Conservation (phyloP, 148 eudicot species). For the Simmondsia chinensis region DNA sequence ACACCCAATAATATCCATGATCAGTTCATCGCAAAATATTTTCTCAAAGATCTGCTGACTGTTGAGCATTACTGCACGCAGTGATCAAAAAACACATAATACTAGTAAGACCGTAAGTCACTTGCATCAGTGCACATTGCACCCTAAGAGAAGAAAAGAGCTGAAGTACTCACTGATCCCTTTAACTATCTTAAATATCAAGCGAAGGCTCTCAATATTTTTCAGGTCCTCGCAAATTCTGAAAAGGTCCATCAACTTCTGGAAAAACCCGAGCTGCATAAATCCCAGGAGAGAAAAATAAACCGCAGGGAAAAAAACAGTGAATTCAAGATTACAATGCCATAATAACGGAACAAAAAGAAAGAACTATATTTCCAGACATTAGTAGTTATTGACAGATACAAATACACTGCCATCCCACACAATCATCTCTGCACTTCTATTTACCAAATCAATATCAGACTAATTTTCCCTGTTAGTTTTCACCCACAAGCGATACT, state of each 20-base stretch:
- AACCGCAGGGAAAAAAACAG: conserved; percentile 6
- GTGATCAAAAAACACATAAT: conserved; percentile 5
- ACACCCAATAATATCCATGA: conserved; percentile 81
- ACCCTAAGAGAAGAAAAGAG: conserved; percentile 5
- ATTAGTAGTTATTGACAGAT: no score
- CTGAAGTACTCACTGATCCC: conserved; percentile 60
- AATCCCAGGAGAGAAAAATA: conserved; percentile 7
- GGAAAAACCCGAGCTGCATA: conserved; percentile 77
- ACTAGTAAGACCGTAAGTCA: conserved; percentile 1
- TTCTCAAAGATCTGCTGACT: conserved; percentile 76
- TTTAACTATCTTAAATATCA: conserved; percentile 72
- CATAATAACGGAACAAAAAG: neutral
- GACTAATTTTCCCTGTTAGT: no score
- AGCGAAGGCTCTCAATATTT: conserved; percentile 70
- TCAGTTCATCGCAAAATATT: conserved; percentile 74
- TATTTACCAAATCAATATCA: no score
- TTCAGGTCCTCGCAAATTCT: conserved; percentile 84
- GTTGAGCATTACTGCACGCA: conserved; percentile 79
- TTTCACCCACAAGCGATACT: no score
- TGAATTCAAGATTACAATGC: no score
- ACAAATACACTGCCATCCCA: no score
- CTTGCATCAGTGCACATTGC: neutral
- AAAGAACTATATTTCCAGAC: neutral
- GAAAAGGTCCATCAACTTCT: conserved; percentile 80
- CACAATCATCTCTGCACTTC: no score